Evolutionary conservation across 2,329 filamentous ascomycete species (phyloP).

Genomic region (Aspergillus fumigatiaffinis): DNA sequence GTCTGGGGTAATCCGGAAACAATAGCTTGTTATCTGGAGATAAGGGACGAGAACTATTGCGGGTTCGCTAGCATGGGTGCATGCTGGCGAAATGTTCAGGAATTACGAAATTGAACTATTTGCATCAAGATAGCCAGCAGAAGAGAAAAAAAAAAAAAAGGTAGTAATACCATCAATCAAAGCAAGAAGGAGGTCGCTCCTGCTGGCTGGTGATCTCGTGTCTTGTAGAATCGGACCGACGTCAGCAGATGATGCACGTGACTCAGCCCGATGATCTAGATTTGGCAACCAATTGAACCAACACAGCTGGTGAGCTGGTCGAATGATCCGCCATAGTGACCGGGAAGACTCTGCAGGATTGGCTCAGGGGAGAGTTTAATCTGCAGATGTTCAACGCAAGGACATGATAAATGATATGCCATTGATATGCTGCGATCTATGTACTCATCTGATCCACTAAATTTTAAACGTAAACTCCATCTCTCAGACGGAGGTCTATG

Average conservation of each 20-base stretch:
- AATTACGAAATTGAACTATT: not conserved
- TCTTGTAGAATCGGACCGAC: conserved; percentile 4
- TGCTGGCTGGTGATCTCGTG: not conserved
- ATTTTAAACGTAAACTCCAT: not conserved
- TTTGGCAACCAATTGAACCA: not conserved
- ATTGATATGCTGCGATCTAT: not conserved
- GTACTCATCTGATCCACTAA: not conserved
- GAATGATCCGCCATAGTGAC: not conserved
- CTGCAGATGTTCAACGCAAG: not conserved
- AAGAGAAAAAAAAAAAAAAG: too few species aligned
- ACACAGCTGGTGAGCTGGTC: not conserved
- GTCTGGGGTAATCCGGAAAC: not conserved
- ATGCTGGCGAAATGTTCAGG: not conserved
- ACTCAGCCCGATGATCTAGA: not conserved
- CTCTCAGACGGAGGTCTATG: not conserved
- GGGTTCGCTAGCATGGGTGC: not conserved
- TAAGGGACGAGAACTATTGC: not conserved
- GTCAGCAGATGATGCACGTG: conserved; percentile 3
- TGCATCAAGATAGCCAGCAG: not conserved
- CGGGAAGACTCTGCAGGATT: not conserved
- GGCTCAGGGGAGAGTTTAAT: not conserved
- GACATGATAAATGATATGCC: not conserved
- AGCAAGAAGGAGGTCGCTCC: not conserved
- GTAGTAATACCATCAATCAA: not conserved
- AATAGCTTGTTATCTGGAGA: too few species aligned